phyloP scores from a whole-genome alignment of 192 early-diverging fungal species.

The Coemansia sp. region DNA sequence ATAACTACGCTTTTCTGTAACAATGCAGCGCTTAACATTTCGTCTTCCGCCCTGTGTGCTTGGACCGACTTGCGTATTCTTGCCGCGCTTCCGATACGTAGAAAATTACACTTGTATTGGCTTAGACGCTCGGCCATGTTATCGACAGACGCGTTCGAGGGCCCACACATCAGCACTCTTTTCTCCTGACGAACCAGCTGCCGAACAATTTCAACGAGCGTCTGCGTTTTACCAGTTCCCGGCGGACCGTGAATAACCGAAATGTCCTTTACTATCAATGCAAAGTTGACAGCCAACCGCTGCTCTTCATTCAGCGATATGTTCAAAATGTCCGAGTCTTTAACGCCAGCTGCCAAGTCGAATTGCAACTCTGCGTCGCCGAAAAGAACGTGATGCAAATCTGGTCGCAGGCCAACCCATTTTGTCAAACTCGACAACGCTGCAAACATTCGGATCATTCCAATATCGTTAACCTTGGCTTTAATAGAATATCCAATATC shows the following conservation, averaged over 20 bases:
- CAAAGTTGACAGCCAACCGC: constrained; percentile 62
- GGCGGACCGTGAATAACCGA: constrained; percentile 84
- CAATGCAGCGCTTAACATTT: constrained; percentile 56
- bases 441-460: constrained; percentile 41
- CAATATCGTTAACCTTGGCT: constrained; percentile 31
- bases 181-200: constrained; percentile 63
- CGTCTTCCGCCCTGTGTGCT: not conserved
- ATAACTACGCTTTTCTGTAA: constrained; percentile 71
- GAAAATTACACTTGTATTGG: constrained; percentile 53
- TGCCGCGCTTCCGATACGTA: constrained; percentile 82
- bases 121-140: constrained; percentile 81
- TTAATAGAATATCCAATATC: not conserved
- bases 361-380: constrained; percentile 32
- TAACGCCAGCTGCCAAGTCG: constrained; percentile 5
- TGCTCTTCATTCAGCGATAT: constrained; percentile 68
- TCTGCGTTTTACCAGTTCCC: constrained; percentile 89
- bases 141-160: constrained; percentile 86
- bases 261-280: constrained; percentile 62
- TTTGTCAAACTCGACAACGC: constrained; percentile 29
- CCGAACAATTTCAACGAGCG: constrained; percentile 79
- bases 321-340: constrained; percentile 58
- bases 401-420: constrained; percentile 12
- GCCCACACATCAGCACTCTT: constrained; percentile 82
- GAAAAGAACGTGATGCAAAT: constrained; percentile 49
- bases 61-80: constrained; percentile 59